phyloP scores from a whole-genome alignment of 768 basidiomycete genomes.

The Termitomyces sp. region DNA sequence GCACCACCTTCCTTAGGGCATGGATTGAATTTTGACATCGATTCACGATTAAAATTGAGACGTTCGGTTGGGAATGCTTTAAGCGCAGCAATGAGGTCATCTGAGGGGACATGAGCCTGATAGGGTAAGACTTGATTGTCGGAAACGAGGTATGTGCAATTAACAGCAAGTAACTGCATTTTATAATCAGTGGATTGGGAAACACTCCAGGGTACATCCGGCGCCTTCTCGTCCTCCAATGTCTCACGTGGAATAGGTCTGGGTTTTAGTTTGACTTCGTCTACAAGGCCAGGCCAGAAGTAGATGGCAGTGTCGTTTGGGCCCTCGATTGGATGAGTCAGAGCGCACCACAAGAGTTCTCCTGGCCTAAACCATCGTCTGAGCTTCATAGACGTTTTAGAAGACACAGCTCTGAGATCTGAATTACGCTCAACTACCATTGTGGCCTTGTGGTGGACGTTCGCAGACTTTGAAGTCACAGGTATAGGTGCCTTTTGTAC shows the following conservation, averaged over 20 bases:
- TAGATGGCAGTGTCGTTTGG: constrained; percentile 39
- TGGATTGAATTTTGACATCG: constrained; percentile 48
- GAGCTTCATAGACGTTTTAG: constrained; percentile 35
- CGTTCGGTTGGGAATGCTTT: constrained; percentile 34
- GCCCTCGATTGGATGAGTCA: constrained; percentile 44
- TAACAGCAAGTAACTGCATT: constrained; percentile 59
- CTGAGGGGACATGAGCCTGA: constrained; percentile 55
- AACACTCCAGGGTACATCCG: constrained; percentile 47
- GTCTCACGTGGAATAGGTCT: constrained; percentile 26
- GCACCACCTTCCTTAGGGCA: constrained; percentile 24
- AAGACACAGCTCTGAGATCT: constrained; percentile 56
- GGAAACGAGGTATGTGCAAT: constrained; percentile 37
- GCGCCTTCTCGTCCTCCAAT: constrained; percentile 7
- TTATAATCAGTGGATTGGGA: constrained; percentile 59
- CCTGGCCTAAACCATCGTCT: constrained; percentile 61
- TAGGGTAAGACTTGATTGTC: constrained; percentile 69
- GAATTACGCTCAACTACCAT: constrained; percentile 58
- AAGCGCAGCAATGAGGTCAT: constrained; percentile 46
- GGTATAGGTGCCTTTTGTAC: constrained; percentile 29
- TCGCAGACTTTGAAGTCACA: constrained; percentile 24
- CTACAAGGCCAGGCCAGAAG: constrained; percentile 73
- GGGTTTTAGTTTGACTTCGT: constrained; percentile 47
- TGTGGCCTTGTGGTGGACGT: constrained; percentile 30
- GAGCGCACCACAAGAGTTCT: constrained; percentile 67
- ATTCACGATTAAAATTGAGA: constrained; percentile 35